Evolutionary conservation across 257 asterid genomes (phyloP), one percentile per base, ranked within the genome.

Genomic region (Solanum virginianum): DNA sequence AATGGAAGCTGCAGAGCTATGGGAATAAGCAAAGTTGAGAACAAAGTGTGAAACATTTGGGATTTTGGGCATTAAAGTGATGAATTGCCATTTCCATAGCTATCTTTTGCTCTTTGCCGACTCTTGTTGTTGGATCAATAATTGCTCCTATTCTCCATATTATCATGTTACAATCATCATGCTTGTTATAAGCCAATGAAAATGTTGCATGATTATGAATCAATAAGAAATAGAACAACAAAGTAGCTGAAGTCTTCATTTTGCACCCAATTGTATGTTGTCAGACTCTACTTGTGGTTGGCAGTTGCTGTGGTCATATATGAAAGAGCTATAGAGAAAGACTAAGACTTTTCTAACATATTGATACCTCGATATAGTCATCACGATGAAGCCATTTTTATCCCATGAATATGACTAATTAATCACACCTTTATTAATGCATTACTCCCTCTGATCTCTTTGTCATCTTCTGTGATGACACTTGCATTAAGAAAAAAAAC

Each of bases 21-120:
- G 83, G 43, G 89, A 82, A 82, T 91, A 84, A 59, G 59, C 81
- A 63, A 87, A 16, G 82, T 89, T 89, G 82, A 93, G 59, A 62
- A 53, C 54, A 68, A 92, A 26, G 36, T 88, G 83, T 9, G 88
- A 29, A 72, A 86, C 92, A 32, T 32, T 32, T 9, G 88, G 68
- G 66, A 41, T 69, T 69, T 39, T 54, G 20, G 59, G 16, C 53
- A 65, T 59, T 68, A 41, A 87, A 88, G 85, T 93, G 91, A 24
- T 80, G 26, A 39, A 86, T 88, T n/a, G 94, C 95, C 86, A 92
- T 39, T 51, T 91, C 90, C 87, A 91, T 81, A 68, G 91, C 97
- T 45, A 89, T 59, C 83, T 82, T 92, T 79, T 92, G 93, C 91
- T 93, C 94, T 80, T 84, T 93, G 10, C 97, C 94, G 10, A 88